Evolutionary conservation across 2,329 filamentous ascomycete genomes (phyloP).

Genomic region (Botrytis cinerea): DNA sequence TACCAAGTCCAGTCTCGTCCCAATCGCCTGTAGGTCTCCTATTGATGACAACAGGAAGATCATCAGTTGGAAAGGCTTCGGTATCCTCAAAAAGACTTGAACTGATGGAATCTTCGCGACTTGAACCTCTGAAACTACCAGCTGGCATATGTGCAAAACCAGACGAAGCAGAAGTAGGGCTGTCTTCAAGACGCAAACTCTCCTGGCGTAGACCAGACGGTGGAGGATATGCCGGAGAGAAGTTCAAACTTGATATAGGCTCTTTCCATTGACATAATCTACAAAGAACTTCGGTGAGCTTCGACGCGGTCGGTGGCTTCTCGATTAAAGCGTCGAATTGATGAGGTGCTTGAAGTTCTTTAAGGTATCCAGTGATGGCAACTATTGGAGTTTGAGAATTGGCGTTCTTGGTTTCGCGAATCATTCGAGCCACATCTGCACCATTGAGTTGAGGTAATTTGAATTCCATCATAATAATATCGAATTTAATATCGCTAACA

Average conservation of each 20-base stretch:
- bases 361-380: conserved; percentile 95
- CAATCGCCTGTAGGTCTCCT: conserved; percentile 76
- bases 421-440: conserved; percentile 94
- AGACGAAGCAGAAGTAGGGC: conserved; percentile 68
- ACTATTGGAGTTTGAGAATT: conserved; percentile 96
- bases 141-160: conserved; percentile 74
- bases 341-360: conserved; percentile 91
- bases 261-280: conserved; percentile 93
- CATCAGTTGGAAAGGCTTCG: conserved; percentile 76
- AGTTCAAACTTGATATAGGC: conserved; percentile 54
- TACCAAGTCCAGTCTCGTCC: conserved; percentile 77
- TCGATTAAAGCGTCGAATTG: conserved; percentile 95
- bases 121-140: conserved; percentile 76
- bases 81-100: conserved; percentile 87
- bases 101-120: conserved; percentile 83
- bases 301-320: conserved; percentile 91
- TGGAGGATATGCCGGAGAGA: conserved; percentile 58
- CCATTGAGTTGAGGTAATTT: conserved; percentile 94
- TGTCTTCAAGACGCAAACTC: conserved; percentile 69
- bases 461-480: conserved; percentile 98
- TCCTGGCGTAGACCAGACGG: conserved; percentile 67
- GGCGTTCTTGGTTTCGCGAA: conserved; percentile 91
- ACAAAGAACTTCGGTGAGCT: conserved; percentile 84
- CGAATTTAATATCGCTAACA: conserved; percentile 96
- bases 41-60: conserved; percentile 73